Base-by-base conservation (phyloP, 2,329 filamentous ascomycete genomes). In the Aureobasidium musti region DNA sequence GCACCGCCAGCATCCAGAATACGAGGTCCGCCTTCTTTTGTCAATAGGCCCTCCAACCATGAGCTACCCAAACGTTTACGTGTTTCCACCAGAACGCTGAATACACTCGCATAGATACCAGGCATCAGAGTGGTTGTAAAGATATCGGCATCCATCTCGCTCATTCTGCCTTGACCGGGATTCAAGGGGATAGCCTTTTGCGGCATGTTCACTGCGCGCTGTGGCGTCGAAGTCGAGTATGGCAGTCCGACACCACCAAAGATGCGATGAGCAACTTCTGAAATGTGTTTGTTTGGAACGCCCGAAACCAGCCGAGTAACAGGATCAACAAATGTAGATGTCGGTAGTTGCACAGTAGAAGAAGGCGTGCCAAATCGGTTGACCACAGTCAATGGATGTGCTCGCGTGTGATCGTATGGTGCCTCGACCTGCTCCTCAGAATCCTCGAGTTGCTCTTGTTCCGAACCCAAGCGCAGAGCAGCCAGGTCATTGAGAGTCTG, bases 211-310 rank as follows among this genome's bases (percentile, higher is more conserved):
- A 79, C 85, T 72, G 79, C 84, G 19, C 71, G 76, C 2, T 82
- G 78, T 0, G 90, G 89, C 2, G 90, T 93, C 1, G 88, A 84
- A 0, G 90, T 87, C 1, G 92, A 96, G 73, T 89, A 83, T 3
- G 93, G 93, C 19, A 98, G 80, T 0, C 88, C 86, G 3, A 79
- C 78, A 0, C 94, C 94, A 50, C 93, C 94, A 74, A 97, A 94
- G 0, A 86, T 83, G 50, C 82, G 84, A 70, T 91, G 86, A 0
- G 93, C 91, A 1, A 89, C 84, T 66, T 89, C 84, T 39, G 83
- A 82, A 37, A 98, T 81, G 74, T 99, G 95, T 66, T 87, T 89
- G 50, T 88, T 86, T 67, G 91, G 86, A 11, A 77, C 76, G 30
- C 70, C 82, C 17, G 83, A 82, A 2, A 98, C 82, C 2, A 97